Percentiles rank a stretch among this genome's conserved stretches.
Evolutionary conservation across 2,329 filamentous ascomycete genomes (phyloP).

Genomic region (Fusarium sp.): DNA sequence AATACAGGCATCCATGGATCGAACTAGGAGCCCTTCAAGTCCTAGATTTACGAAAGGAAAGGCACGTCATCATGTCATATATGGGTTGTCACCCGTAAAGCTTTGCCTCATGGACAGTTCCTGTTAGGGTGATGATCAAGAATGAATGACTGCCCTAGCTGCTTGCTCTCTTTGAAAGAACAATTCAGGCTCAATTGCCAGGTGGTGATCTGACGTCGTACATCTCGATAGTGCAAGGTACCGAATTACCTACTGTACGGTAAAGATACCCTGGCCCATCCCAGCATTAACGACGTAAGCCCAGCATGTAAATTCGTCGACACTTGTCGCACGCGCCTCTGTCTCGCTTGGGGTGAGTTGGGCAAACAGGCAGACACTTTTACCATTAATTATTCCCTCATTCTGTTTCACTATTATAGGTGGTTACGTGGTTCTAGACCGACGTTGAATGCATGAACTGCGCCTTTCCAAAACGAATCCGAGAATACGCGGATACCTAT

Average conservation of each 20-base stretch:
- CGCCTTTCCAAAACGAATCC: too few species aligned
- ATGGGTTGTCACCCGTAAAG: background rate
- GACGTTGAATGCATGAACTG: background rate
- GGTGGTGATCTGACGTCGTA: slow-evolving; percentile 13
- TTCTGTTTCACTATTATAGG: background rate
- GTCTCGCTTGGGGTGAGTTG: slow-evolving; percentile 12
- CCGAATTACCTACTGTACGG: slow-evolving; percentile 1
- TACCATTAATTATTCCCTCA: slow-evolving; percentile 8
- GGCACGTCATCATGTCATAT: slow-evolving; percentile 29
- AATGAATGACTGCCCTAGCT: too few species aligned
- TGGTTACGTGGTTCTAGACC: background rate
- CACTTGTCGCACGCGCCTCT: slow-evolving; percentile 14
- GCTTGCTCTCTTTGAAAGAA: too few species aligned
- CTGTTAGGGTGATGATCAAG: background rate
- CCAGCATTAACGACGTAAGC: slow-evolving; percentile 33
- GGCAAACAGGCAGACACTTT: background rate
- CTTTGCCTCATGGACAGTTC: background rate
- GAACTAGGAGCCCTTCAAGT: too few species aligned
- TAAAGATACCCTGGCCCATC: slow-evolving; percentile 8
- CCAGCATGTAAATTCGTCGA: slow-evolving; percentile 16
- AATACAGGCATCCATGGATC: background rate
- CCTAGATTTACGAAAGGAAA: background rate
- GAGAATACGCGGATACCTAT: too few species aligned
- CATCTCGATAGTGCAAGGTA: slow-evolving; percentile 31
- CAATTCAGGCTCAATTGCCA: too few species aligned